Evolutionary conservation across 768 basidiomycete species (phyloP), one percentile per base, ranked within the genome.

Genomic region (Leccinum variicolor): DNA sequence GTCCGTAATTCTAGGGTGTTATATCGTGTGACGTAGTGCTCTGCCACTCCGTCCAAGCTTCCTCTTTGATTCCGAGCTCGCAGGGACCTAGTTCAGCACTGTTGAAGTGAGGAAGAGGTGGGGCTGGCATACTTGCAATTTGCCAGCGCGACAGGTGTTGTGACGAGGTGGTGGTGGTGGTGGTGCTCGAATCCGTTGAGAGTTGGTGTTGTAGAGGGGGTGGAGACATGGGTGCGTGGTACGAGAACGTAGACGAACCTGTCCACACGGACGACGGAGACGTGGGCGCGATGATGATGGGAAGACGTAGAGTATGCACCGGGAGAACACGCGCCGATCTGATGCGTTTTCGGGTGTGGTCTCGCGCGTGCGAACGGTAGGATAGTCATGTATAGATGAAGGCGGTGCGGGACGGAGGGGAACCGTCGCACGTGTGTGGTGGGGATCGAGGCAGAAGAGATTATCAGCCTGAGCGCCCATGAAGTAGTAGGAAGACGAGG

Each of bases 401-500:
- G 67, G 67, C 1, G 79, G 77, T 6, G 77, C 78, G 1, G 79
- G 78, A 5, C 87, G 81, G 1, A 94, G 77, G 0, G 90, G 87
- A 3, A 96, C 75, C 0, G 92, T 80, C 0, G 90, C 82, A 8
- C 92, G 83, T 0, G 92, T 78, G 64, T 94, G 84, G 66, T 90
- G 87, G 2, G 89, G 87, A 73, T 91, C 86, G 34, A 91, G 82
- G 66, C 92, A 90, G 67, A 93, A 87, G 7, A 98, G 79, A 50
- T 85, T 89, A 61, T 94, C 90, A 3, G 86, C 89, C 69, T 99
- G 96, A 0, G 87, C 81, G 15, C 93, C 96, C 50, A 99, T 91
- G 68, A 99, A 99, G 73, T 98, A 99, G 73, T 97, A 98, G 0
- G 94, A 97, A 0, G 92, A 94, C n/a, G 90, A 91, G 0, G 96